Base-by-base conservation (phyloP, 306 rosid genomes). In the Vigna mungo region DNA sequence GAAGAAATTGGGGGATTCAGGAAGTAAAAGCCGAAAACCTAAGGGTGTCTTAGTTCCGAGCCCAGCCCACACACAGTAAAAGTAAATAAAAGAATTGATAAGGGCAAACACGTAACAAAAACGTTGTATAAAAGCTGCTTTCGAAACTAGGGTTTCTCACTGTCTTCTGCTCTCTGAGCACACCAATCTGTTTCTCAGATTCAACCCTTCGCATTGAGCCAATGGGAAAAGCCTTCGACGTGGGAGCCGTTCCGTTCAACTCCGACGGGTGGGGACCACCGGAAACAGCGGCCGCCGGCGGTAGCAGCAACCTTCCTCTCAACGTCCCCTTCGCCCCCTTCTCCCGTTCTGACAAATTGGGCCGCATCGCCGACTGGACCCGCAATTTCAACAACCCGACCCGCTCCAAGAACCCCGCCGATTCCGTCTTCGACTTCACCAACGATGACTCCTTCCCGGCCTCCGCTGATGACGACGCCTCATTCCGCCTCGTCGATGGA, bases 251-350 rank as follows among this genome's bases (percentile, higher is more conserved):
- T 1, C 94, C 96, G 0, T 92, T 87, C 89, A 92, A 89, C 66
- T 83, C 96, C 0, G 94, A 94, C 16, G 98, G 98, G 0, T 94
- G 98, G 98, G 98, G 98, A 25, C 97, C 98, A 0, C 91, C 90
- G 10, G 98, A 92, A 5, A 5, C 80, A 2, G 32, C 77, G 17
- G 1, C 71, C 55, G 44, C 76, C 25, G 59, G 86, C 64, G 3
- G 60, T 27, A 53, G 2, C 65, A 61, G 76, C 62, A 86, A 86
- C 71, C 92, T 92, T 37, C 97, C 97, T 1, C 84, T 76, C 12
- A 94, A 92, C 41, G 92, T 90, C 0, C 98, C 97, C 30, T 94
- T 90, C 36, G 97, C 98, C 5, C 92, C 97, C 2, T 94, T 94
- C 86, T 89, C 96, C 51, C 97, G 97, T 62, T 85, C 98, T 54